Base-by-base conservation (phyloP, 805 yeast species). In the Hanseniaspora lachancei region DNA sequence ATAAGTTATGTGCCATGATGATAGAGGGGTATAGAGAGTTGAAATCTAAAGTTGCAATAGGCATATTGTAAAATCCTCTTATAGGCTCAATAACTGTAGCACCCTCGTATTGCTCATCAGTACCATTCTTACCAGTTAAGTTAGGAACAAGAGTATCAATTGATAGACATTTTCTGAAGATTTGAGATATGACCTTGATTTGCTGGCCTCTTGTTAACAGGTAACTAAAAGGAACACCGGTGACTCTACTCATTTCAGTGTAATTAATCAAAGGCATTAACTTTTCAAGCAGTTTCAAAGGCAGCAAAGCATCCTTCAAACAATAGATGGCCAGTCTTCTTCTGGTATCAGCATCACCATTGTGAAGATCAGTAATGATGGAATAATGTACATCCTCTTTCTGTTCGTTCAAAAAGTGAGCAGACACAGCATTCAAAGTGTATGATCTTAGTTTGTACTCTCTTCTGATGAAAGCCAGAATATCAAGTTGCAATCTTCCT, bases 201-300 rank as follows among this genome's bases (percentile, higher is more conserved):
- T 95, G 98, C 72, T 93, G 99, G 41, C 99, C 99, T 66, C 99
- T 78, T 16, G 95, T 68, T 46, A 93, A 72, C 59, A 93, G 75
- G 65, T 81, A 91, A 0, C 96, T 84, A 64, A 93, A 88, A 0
- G 99, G 98, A 12, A 93, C 97, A 61, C 99, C 99, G 0, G 98
- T 93, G 29, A 93, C 99, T 73, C 99, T 83, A 1, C 98, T 97
- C 99, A 93, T 93, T 70, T 93, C 99, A 0, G 97, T 91, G 70
- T 93, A 93, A 65, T 93, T 93, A 58, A 95, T 95, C 58, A 93
- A 74, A 63, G 97, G 89, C 98, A 93, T 95, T 54, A 93, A 76
- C 64, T 91, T 95, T 60, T 91, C 97, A 63, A 89, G 70, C 39
- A 93, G 74, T 60, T 98, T 73, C 62, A 93, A 66, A 1, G 98